These are phyloP conservation scores for Cryptococcus sp. DNA, from an alignment of 1,284 basidiomycete species.

Conservation along the genomic window DNA sequence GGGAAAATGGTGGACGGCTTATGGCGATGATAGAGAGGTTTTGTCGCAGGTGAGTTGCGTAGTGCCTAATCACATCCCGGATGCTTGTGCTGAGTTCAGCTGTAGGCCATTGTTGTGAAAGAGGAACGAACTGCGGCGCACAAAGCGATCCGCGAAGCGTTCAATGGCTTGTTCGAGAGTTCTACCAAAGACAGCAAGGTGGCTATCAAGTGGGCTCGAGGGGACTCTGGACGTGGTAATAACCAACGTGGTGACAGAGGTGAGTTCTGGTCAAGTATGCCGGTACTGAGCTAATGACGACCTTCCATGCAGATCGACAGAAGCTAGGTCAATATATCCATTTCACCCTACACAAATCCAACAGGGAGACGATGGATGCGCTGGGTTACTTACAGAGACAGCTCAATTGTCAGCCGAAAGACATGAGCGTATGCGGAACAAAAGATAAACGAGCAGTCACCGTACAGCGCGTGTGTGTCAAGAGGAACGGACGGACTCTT, in stretches of 20 bases:
- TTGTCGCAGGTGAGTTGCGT: slow-evolving; percentile 66
- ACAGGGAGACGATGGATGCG: slow-evolving; percentile 95
- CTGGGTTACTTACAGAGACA: slow-evolving; percentile 74
- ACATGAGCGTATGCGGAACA: slow-evolving; percentile 88
- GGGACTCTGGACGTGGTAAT: slow-evolving; percentile 9
- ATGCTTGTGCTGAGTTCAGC: slow-evolving; percentile 7
- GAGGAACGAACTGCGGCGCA: slow-evolving; percentile 79
- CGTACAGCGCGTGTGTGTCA: slow-evolving; percentile 84
- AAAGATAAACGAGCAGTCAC: slow-evolving; percentile 99
- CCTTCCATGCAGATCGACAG: slow-evolving; percentile 10
- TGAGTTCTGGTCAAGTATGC: slow-evolving; percentile 1
- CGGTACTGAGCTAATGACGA: background rate
- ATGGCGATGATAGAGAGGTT: slow-evolving; percentile 70
- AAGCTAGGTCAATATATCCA: slow-evolving; percentile 76
- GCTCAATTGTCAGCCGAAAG: slow-evolving; percentile 72
- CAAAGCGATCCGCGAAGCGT: slow-evolving; percentile 74
- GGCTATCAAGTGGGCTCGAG: slow-evolving; percentile 41
- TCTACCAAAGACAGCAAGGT: slow-evolving; percentile 35
- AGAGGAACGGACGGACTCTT: slow-evolving; percentile 73
- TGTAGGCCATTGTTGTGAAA: slow-evolving; percentile 78
- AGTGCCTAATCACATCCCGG: background rate
- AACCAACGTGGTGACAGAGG: slow-evolving; percentile 18
- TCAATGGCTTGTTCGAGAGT: slow-evolving; percentile 78
- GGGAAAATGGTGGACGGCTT: slow-evolving; percentile 18
- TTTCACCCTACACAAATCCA: slow-evolving; percentile 96